These are phyloP conservation scores for Austroboletus niveus DNA, from an alignment of 1,284 basidiomycete species.

Conservation along the genomic window DNA sequence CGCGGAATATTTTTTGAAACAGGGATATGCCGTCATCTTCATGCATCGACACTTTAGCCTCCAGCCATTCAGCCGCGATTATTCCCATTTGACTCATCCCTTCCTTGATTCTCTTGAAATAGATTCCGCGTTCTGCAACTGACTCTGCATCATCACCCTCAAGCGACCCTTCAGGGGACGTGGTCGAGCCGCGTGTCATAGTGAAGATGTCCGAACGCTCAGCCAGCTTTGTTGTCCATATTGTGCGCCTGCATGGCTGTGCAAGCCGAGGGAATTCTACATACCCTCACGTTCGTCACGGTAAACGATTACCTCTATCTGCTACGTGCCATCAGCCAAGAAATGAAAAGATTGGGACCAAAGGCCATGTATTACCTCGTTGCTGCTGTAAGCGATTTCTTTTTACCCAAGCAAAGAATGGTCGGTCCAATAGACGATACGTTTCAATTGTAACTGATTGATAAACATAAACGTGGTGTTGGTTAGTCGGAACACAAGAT, in stretches of 20 bases:
- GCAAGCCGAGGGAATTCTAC: slow-evolving; percentile 69
- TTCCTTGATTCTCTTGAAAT: slow-evolving; percentile 95
- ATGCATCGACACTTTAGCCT: slow-evolving; percentile 97
- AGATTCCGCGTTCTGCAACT: slow-evolving; percentile 34
- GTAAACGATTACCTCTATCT: slow-evolving; percentile 97
- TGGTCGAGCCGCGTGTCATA: slow-evolving; percentile 48
- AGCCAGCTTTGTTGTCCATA: slow-evolving; percentile 63
- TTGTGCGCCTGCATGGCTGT: slow-evolving; percentile 82
- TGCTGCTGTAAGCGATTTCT: slow-evolving; percentile 91
- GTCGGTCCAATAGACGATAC: slow-evolving; percentile 41
- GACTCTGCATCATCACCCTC: slow-evolving; percentile 10
- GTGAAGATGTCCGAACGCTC: slow-evolving; percentile 65
- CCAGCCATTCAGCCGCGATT: slow-evolving; percentile 94
- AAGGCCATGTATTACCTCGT: slow-evolving; percentile 94
- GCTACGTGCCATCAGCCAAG: slow-evolving; percentile 77
- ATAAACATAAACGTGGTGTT: neutral
- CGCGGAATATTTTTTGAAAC: slow-evolving; percentile 94
- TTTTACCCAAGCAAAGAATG: slow-evolving; percentile 87
- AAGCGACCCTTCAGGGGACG: slow-evolving; percentile 15
- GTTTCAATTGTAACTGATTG: slow-evolving; percentile 10
- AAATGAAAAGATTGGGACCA: slow-evolving; percentile 66
- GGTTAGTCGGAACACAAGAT: slow-evolving; percentile 94
- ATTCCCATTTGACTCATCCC: slow-evolving; percentile 96
- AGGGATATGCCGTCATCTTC: slow-evolving; percentile 97
- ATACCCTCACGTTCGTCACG: slow-evolving; percentile 89